phyloP scores from a whole-genome alignment of 2,329 filamentous ascomycete species.

The Cladosporium velox region DNA sequence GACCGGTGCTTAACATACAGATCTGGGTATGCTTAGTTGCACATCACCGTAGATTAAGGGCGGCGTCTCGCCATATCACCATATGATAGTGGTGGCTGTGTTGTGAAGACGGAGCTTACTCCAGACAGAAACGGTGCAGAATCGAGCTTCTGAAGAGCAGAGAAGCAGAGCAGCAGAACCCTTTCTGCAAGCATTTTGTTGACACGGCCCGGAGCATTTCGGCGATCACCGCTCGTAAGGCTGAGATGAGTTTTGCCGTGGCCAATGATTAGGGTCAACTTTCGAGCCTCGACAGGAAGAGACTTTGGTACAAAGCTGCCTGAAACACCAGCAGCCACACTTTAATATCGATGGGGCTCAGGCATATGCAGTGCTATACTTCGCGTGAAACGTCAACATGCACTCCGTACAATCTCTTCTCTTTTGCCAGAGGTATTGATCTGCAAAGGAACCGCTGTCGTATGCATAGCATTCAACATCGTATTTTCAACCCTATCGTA shows the following conservation, averaged over 20 bases:
- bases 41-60: background rate
- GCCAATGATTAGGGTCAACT: background rate
- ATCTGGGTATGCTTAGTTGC: conserved; percentile 16
- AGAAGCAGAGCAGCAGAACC: conserved; percentile 1
- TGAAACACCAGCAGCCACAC: conserved; percentile 3
- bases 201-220: background rate
- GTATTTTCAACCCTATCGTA: background rate
- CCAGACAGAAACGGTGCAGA: background rate
- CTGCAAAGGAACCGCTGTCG: background rate
- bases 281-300: conserved; percentile 3
- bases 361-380: background rate
- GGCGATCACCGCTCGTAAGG: conserved; percentile 11
- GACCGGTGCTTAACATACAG: conserved; percentile 16
- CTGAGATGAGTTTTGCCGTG: background rate
- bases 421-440: background rate
- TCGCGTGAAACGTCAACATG: background rate
- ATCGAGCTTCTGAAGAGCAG: background rate
- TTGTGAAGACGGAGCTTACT: background rate
- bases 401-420: background rate
- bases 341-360: conserved; percentile 7
- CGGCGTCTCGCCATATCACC: background rate
- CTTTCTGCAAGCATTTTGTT: conserved; percentile 3
- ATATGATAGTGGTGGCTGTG: background rate
- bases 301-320: background rate
- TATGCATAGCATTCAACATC: background rate